Conservation (phyloP, 305 asterid species). For the Ruellia speciosa region DNA sequence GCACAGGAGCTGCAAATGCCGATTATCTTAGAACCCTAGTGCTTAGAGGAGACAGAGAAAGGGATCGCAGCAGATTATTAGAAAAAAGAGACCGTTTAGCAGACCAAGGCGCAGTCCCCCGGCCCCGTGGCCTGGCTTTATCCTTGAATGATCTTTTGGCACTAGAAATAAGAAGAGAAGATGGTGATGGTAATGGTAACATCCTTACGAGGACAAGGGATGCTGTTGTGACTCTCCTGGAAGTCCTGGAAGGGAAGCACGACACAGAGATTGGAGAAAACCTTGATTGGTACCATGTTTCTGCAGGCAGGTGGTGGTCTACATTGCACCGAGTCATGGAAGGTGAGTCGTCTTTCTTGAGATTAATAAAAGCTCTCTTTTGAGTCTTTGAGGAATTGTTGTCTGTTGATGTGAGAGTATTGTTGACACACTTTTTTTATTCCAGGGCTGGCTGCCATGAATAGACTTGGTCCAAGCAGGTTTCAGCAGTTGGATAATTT, state of each 20-base stretch:
- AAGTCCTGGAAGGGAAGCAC: slow-evolving; percentile 64
- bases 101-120: slow-evolving; percentile 60
- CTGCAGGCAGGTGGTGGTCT: slow-evolving; percentile 64
- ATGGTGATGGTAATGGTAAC: slow-evolving; percentile 31
- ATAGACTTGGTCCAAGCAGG: neutral
- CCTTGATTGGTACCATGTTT: slow-evolving; percentile 45
- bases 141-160: slow-evolving; percentile 49
- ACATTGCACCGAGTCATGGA: slow-evolving; percentile 50
- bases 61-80: slow-evolving; percentile 28
- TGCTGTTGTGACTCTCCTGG: slow-evolving; percentile 58
- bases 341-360: slow-evolving; percentile 37
- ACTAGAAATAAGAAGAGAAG: slow-evolving; percentile 27
- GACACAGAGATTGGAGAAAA: slow-evolving; percentile 46
- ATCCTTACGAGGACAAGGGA: slow-evolving; percentile 58
- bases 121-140: slow-evolving; percentile 52
- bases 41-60: slow-evolving; percentile 30
- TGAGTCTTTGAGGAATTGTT: too few species aligned
- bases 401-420: neutral
- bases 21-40: slow-evolving; percentile 54
- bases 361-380: too few species aligned
- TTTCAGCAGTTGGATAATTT: neutral
- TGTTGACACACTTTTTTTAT: neutral
- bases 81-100: slow-evolving; percentile 54
- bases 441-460: neutral
- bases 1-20: slow-evolving; percentile 81